phyloP scores from a whole-genome alignment of 2,329 filamentous ascomycete species.

The Calonectria ilicicola region DNA sequence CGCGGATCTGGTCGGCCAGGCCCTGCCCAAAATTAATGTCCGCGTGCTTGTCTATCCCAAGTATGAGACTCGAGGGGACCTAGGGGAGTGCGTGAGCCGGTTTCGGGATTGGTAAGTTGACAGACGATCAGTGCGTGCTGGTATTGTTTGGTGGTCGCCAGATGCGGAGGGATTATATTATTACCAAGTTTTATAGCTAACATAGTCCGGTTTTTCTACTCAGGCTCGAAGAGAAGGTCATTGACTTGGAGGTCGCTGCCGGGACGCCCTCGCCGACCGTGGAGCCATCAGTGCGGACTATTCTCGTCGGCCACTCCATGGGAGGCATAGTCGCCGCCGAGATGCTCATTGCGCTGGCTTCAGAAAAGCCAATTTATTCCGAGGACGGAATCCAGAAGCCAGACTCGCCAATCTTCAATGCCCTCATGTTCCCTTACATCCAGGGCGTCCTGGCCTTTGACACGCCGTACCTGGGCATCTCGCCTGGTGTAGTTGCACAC shows the following conservation, averaged over 20 bases:
- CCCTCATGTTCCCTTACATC: slow-evolving; percentile 92
- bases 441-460: slow-evolving; percentile 93
- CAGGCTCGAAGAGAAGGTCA: slow-evolving; percentile 91
- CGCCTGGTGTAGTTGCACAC: slow-evolving; percentile 85
- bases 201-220: neutral
- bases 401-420: slow-evolving; percentile 57
- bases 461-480: slow-evolving; percentile 89
- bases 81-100: slow-evolving; percentile 75
- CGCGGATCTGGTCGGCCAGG: slow-evolving; percentile 70
- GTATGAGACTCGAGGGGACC: slow-evolving; percentile 84
- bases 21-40: slow-evolving; percentile 77
- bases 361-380: slow-evolving; percentile 65
- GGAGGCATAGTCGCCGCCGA: slow-evolving; percentile 95
- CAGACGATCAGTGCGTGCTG: neutral
- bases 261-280: slow-evolving; percentile 85
- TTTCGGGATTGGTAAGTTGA: slow-evolving; percentile 78
- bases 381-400: slow-evolving; percentile 55
- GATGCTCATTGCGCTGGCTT: slow-evolving; percentile 78
- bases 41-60: slow-evolving; percentile 79
- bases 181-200: neutral
- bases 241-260: slow-evolving; percentile 90
- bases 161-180: too few relatives aligned
- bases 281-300: slow-evolving; percentile 84
- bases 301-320: slow-evolving; percentile 91
- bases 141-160: neutral